Base-by-base conservation (phyloP, 2,329 filamentous ascomycete species). In the Cladosporium colombiae region DNA sequence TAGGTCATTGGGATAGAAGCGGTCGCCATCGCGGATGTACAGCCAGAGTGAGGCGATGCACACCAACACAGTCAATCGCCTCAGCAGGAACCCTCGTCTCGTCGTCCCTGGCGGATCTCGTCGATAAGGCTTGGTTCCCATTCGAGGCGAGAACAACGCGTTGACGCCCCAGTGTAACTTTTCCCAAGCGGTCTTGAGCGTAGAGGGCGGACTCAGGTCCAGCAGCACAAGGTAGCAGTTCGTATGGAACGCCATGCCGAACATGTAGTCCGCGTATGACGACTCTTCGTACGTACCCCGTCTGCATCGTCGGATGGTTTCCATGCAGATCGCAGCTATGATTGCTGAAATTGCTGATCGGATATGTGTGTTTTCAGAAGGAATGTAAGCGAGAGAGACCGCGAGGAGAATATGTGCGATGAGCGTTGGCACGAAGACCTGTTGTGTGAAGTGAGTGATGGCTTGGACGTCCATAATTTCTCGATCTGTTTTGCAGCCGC, bases 141-240 rank as follows among this genome's bases (percentile, higher is more conserved):
- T 65, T 14, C 62, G 55, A 21, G 62, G 62, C 14, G 62, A 65
- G 31, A 65, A 65, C 16, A 65, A 33, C 33, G 62, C 62, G 35
- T 60, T 60, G 14, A 52, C 27, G 6, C 55, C 55, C 62, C 62
- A 65, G 18, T 52, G 62, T 27, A 65, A 23, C 18, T 60, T 65
- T 10, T 52, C 23, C 31, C 35, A n/a, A 3, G 62, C 25, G 14
- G 27, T 27, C 16, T 23, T 53, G 8, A 60, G 44, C 5, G 37
- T 40, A 21, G 56, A 5, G 1, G 62, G 62, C 5, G 62, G 55
- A 23, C 27, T 52, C 3, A 52, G 29, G 44, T 65, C 52, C 1
- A 65, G 62, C 5, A 65, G 44, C 11, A 65, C 31, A 18, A 65
- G 55, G 55, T 65, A 65, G 44, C 62, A 59, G 27, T 53, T 59